Evolutionary conservation across 1,139 yeast species (phyloP).

Genomic region (Debaryomyces fabryi): DNA sequence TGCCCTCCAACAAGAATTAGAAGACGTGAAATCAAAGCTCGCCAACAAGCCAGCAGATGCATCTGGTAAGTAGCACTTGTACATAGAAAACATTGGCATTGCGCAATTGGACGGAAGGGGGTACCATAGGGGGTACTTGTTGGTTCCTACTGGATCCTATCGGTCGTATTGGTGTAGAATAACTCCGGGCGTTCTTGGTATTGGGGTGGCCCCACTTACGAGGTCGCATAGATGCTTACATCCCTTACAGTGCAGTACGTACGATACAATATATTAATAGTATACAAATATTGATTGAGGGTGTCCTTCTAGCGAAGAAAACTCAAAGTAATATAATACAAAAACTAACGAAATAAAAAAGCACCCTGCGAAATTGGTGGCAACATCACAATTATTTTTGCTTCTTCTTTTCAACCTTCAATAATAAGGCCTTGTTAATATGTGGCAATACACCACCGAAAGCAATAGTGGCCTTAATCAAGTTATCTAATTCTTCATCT

Average conservation of each 20-base stretch:
- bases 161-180: background rate
- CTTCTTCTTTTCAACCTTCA: constrained; percentile 90
- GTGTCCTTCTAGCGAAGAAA: background rate
- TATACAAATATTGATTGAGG: constrained; percentile 7
- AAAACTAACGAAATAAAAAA: constrained; percentile 10
- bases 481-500: constrained; percentile 95
- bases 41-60: background rate
- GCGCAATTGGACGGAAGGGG: background rate
- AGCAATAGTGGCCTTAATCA: constrained; percentile 97
- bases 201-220: background rate
- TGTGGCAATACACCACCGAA: constrained; percentile 99
- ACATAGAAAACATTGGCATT: background rate
- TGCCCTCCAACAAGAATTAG: constrained; percentile 53
- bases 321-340: constrained; percentile 17
- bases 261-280: constrained; percentile 8
- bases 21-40: constrained; percentile 19
- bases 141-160: background rate
- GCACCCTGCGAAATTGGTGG: background rate
- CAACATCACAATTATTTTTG: constrained; percentile 30
- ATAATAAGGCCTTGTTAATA: constrained; percentile 88
- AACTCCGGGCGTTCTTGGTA: background rate
- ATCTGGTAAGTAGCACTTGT: background rate
- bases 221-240: background rate
- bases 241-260: background rate
- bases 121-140: background rate